Percentiles rank a stretch among this genome's conserved stretches.
Evolutionary conservation across 176 grass and related monocot species (phyloP).

Genomic region (sorghum (Sorghum bicolor)): Sorghum_bicolor_NCBIv3 NC_012875.2:45513001-45513500

Average conservation of each 20-base stretch:
- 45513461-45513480: background rate
- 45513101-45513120: constrained; percentile 1
- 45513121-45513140: constrained; percentile 3
- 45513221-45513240: background rate
- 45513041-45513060: background rate
- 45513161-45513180: background rate
- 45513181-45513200: background rate
- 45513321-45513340: background rate
- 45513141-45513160: background rate
- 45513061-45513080: background rate
- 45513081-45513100: background rate
- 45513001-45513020: background rate
- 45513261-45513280: background rate
- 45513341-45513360: background rate
- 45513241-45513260: background rate
- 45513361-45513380: background rate
- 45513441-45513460: background rate
- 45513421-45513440: background rate
- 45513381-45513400: constrained; percentile 21
- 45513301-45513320: background rate
- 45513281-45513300: background rate
- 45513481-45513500: background rate
- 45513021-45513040: background rate
- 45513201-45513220: background rate
- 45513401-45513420: background rate